A percentile compares a stretch with the other conserved stretches of the same genome.
Evolutionary conservation across 345 rosid species (phyloP).

Genomic region (Luvunga scandens): DNA sequence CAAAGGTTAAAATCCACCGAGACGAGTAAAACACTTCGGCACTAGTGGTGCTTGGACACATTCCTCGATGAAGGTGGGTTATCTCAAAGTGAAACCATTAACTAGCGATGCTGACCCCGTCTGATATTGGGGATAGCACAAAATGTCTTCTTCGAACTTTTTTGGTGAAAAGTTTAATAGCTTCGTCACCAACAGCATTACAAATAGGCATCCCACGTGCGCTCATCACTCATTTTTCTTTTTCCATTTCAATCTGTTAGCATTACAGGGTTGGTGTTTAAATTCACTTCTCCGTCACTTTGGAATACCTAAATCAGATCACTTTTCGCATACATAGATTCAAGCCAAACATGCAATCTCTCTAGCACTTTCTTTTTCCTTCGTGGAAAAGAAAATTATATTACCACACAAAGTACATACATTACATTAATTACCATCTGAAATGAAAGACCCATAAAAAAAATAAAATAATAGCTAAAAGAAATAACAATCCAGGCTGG

Average conservation of each 20-base stretch:
- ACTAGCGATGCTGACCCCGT: not conserved
- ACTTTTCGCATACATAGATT: not conserved
- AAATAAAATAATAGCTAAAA: conserved; percentile 6
- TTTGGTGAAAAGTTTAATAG: not conserved
- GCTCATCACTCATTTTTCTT: not conserved
- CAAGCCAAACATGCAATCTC: not conserved
- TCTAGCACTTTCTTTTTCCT: not conserved
- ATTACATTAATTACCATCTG: not conserved
- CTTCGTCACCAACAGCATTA: not conserved
- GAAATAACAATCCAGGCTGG: not conserved
- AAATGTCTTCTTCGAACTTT: not conserved
- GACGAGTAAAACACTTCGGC: not conserved
- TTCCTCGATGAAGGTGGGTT: not conserved
- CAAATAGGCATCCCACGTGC: not conserved
- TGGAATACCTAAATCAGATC: not conserved
- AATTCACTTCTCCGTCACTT: conserved; percentile 1
- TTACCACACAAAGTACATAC: not conserved
- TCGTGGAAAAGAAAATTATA: not conserved
- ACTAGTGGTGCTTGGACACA: not conserved
- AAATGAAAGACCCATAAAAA: not conserved
- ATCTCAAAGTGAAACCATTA: not conserved
- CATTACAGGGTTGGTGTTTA: not conserved
- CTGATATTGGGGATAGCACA: not conserved
- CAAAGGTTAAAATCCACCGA: not conserved
- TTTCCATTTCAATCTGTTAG: not conserved